Conservation (phyloP, 2,329 filamentous ascomycete genomes). For the Catunica adiposa region DNA sequence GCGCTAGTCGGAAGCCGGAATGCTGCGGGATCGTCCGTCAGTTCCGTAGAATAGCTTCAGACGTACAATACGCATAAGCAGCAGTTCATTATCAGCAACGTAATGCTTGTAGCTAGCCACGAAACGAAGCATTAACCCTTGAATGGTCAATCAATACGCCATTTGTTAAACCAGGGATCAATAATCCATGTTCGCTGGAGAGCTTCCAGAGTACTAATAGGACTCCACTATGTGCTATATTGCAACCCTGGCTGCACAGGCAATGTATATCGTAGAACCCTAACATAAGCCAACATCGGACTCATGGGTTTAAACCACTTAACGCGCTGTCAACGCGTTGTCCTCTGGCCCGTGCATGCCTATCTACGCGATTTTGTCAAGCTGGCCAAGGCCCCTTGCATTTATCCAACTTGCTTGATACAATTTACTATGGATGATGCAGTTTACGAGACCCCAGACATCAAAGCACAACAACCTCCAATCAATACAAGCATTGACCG, state of each 20-base stretch:
- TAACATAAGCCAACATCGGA: neutral
- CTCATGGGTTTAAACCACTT: slow-evolving; percentile 3
- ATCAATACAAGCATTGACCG: neutral
- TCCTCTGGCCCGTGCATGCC: neutral
- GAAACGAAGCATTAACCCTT: neutral
- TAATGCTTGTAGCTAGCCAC: neutral
- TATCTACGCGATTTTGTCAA: neutral
- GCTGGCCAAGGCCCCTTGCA: neutral
- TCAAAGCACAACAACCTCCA: neutral
- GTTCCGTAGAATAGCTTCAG: too few species aligned
- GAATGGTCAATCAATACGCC: too few species aligned
- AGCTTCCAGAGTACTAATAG: too few species aligned
- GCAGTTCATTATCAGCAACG: neutral
- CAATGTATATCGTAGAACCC: neutral
- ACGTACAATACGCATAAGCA: too few species aligned
- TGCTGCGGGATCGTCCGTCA: too few species aligned
- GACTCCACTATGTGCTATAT: too few species aligned
- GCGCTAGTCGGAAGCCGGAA: too few species aligned
- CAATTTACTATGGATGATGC: too few species aligned
- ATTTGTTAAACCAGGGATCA: too few species aligned
- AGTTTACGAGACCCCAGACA: too few species aligned
- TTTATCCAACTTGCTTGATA: neutral
- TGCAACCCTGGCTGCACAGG: too few species aligned
- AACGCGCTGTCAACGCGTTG: neutral
- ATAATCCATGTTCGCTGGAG: too few species aligned